Base-by-base conservation (phyloP, 1,284 basidiomycete species). In the Anthracocystis panici-leucophaei region DNA sequence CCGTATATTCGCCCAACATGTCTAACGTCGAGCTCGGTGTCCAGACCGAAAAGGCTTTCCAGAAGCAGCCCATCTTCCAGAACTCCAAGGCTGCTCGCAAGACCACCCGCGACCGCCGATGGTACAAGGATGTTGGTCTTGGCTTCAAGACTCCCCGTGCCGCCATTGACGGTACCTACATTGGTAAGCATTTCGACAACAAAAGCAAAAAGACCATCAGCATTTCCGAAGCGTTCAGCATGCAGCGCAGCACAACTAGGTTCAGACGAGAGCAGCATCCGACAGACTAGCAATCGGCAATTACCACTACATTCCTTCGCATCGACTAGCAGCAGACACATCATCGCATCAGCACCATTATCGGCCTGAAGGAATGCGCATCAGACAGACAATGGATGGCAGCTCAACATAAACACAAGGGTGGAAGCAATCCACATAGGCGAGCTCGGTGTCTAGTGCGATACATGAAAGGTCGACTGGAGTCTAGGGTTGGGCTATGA, bases 21-120 rank as follows among this genome's bases (percentile, higher is more conserved):
- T 82, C 83, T 23, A 82, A 80, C 80, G 73, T 82, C 56, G 81
- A 83, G 75, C 81, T 83, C 70, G 79, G 80, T 78, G 81, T 83
- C 57, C 81, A 83, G 75, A 80, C 80, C 68, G 81, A 83, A 78
- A 79, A 81, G 77, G 82, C 82, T 63, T 82, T 97, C 89, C 96
- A 99, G 88, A 82, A 97, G 89, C 96, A 99, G 88, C 90, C 91
- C 86, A 90, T 99, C 87, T 99, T 99, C 91, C 94, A 97, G 88
- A 97, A 97, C 89, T 90, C 93, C 87, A 99, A 99, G 91, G 89
- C 90, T 82, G 92, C 91, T 86, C 93, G 93, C 93, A 88, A 87
- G 92, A 91, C 91, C 73, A 94, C 94, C 82, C 97, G 92, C 90
- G 92, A 94, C 82, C 96, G 92, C 90, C 90, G 97, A 87, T 99